Conservation (phyloP, 148 eudicot genomes). For the Rhododendron kiyosumense region DNA sequence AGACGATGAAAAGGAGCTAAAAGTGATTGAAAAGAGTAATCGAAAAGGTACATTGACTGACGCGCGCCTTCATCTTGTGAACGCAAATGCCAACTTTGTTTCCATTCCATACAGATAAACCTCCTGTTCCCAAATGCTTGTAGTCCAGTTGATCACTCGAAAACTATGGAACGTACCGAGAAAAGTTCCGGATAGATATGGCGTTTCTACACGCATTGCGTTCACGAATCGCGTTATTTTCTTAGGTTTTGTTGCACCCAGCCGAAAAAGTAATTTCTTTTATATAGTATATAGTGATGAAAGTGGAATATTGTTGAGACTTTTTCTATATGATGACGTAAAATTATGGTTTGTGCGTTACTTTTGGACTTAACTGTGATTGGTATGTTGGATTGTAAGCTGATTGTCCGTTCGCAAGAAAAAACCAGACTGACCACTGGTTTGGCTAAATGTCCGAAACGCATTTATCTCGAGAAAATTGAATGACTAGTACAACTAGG, state of each 20-base stretch:
- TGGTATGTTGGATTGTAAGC: too few species aligned
- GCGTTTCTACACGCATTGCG: neutral
- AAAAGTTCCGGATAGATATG: neutral
- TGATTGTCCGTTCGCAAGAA: too few species aligned
- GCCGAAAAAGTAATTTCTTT: neutral
- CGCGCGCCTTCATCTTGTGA: neutral
- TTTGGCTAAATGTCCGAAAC: too few species aligned
- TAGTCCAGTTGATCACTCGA: neutral
- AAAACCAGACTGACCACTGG: too few species aligned
- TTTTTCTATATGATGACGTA: too few species aligned
- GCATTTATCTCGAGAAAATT: too few species aligned
- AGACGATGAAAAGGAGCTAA: neutral
- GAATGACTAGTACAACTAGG: too few species aligned
- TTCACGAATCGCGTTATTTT: neutral
- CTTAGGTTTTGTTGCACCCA: neutral
- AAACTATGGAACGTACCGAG: neutral
- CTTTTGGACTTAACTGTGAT: too few species aligned
- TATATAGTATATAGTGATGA: too few species aligned
- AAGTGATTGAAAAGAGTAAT: neutral
- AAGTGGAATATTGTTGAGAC: too few species aligned
- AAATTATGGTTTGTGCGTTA: too few species aligned
- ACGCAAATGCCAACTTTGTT: neutral
- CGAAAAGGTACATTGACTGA: neutral
- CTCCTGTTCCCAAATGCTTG: neutral
- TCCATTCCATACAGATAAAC: neutral